A percentile compares a stretch with the other conserved stretches of the same genome.
Evolutionary conservation across 2,329 filamentous ascomycete genomes (phyloP).

Genomic region (Decorospora gaudefroyi): DNA sequence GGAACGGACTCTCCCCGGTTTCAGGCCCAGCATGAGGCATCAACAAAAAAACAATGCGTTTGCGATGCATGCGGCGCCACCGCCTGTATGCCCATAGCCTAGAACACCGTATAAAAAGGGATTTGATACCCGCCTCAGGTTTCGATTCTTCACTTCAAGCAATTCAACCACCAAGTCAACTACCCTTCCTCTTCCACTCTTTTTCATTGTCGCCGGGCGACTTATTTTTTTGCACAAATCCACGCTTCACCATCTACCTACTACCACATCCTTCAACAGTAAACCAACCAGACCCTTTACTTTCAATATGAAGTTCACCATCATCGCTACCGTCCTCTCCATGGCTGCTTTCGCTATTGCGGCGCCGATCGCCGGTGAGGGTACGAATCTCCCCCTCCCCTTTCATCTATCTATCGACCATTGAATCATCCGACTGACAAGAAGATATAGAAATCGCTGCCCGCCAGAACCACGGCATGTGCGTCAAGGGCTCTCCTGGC

Average conservation of each 20-base stretch:
- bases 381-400: slow-evolving; percentile 19
- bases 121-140: slow-evolving; percentile 3
- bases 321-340: slow-evolving; percentile 42
- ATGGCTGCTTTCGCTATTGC: slow-evolving; percentile 44
- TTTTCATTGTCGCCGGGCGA: slow-evolving; percentile 43
- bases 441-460: slow-evolving; percentile 26
- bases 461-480: slow-evolving; percentile 47
- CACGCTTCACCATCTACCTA: neutral
- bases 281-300: slow-evolving; percentile 12
- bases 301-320: slow-evolving; percentile 44
- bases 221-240: slow-evolving; percentile 20
- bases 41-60: too few relatives aligned
- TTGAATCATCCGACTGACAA: slow-evolving; percentile 13
- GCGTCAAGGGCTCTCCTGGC: slow-evolving; percentile 23
- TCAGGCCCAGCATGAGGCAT: slow-evolving; percentile 27
- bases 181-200: slow-evolving; percentile 17
- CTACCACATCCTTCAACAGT: slow-evolving; percentile 10
- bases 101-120: slow-evolving; percentile 34
- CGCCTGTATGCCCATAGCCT: too few relatives aligned
- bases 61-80: too few relatives aligned
- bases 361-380: slow-evolving; percentile 35
- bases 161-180: slow-evolving; percentile 13
- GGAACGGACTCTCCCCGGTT: slow-evolving; percentile 42
- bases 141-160: slow-evolving; percentile 23
- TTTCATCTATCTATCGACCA: too few relatives aligned